phyloP scores from a whole-genome alignment of 106 monocot genomes.

The Apostasia ramifera region DNA sequence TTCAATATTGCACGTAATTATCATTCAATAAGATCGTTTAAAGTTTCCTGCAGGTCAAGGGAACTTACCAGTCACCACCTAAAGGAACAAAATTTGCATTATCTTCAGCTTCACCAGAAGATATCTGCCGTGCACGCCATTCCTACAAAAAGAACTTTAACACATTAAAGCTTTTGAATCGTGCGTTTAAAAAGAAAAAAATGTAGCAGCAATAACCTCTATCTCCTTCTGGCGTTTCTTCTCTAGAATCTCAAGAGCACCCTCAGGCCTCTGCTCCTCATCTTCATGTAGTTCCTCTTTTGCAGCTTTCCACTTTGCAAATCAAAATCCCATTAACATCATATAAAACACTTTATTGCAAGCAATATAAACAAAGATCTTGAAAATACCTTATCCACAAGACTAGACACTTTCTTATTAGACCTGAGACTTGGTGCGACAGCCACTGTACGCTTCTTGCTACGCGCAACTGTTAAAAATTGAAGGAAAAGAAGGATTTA shows the following conservation, averaged over 20 bases:
- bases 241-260: conserved; percentile 62
- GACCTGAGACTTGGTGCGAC: conserved; percentile 57
- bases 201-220: conserved; percentile 39
- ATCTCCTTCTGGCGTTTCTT: conserved; percentile 89
- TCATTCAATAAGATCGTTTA: too few relatives aligned
- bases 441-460: conserved; percentile 64
- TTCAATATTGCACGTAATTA: too few relatives aligned
- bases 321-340: neutral
- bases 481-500: neutral
- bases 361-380: neutral
- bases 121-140: conserved; percentile 78
- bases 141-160: conserved; percentile 27
- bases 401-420: conserved; percentile 87
- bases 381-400: conserved; percentile 80
- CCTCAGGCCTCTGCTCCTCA: conserved; percentile 75
- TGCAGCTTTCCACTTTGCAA: conserved; percentile 88
- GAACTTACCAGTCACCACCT: conserved; percentile 84
- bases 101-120: conserved; percentile 81
- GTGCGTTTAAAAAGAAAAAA: neutral
- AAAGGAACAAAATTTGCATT: conserved; percentile 96
- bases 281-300: conserved; percentile 86
- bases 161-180: neutral
- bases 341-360: neutral
- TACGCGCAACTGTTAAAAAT: conserved; percentile 39
- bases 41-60: neutral